Percentiles rank a stretch among this genome's conserved stretches.
phyloP scores from a whole-genome alignment of 495 filamentous ascomycete species.

The Amniculicola lignicola region DNA sequence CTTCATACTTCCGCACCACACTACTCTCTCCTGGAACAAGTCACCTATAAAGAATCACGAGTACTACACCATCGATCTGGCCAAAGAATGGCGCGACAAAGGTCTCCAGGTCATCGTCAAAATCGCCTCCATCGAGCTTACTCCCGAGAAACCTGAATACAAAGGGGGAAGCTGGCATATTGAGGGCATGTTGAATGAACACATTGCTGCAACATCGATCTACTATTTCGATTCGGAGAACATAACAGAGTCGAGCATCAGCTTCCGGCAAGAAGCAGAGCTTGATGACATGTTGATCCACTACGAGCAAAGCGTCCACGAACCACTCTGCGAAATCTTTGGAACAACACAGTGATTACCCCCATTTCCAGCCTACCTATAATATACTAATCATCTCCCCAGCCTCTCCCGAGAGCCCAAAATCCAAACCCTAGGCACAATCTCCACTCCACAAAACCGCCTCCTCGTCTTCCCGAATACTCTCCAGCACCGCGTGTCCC shows the following conservation, averaged over 20 bases:
- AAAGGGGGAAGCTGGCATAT: slow-evolving; percentile 48
- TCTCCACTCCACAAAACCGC: slow-evolving; percentile 16
- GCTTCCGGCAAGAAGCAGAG: slow-evolving; percentile 43
- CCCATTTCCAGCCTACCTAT: no score
- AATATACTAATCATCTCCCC: no score
- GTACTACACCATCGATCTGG: slow-evolving; percentile 30
- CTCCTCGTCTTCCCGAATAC: slow-evolving; percentile 35
- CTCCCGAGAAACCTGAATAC: slow-evolving; percentile 54
- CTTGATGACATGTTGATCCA: slow-evolving; percentile 29
- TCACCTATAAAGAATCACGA: neutral
- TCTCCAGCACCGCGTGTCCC: slow-evolving; percentile 29
- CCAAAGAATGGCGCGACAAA: slow-evolving; percentile 27
- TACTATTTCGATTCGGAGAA: slow-evolving; percentile 56
- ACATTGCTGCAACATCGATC: slow-evolving; percentile 34
- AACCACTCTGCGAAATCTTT: neutral
- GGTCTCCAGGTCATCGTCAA: slow-evolving; percentile 64
- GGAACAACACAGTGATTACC: neutral
- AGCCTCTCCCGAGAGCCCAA: neutral
- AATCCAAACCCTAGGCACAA: neutral
- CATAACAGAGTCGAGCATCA: slow-evolving; percentile 52
- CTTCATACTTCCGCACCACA: slow-evolving; percentile 32
- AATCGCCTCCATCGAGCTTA: slow-evolving; percentile 59
- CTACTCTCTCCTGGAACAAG: neutral
- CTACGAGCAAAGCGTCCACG: neutral
- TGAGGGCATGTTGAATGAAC: slow-evolving; percentile 37